Base-by-base conservation (phyloP, 2,329 filamentous ascomycete genomes). In the Hymenoscyphus scutula region DNA sequence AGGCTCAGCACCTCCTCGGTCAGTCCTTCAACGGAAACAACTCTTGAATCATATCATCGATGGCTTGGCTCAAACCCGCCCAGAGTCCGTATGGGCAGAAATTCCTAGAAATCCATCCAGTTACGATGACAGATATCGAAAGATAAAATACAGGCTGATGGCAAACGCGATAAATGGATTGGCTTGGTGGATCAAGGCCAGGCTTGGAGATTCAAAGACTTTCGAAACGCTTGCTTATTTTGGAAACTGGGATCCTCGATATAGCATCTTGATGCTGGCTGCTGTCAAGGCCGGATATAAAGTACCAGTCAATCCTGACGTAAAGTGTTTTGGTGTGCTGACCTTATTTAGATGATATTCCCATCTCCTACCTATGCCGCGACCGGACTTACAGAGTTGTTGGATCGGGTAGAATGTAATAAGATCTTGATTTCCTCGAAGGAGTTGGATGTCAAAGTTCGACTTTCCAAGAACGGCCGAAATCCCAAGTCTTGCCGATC, bases 201-300 rank as follows among this genome's bases (percentile, higher is more conserved):
- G 41, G 7, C 3, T 67, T 27, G 64, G 62, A 30, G n/a, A 15
- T 32, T 37, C 48, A 27, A 23, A 61, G 25, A 54, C 37, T 13
- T 76, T 76, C 56, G 76, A 75, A 0, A 80, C 77, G 0, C 72
- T 81, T 37, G 76, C 78, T 1, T 82, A 79, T 66, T 76, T 81
- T 59, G 80, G 79, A 0, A 13, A 29, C 15, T 37, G 34, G 27
- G 58, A 60, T 34, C 48, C 34, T 27, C 45, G 58, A 29, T 60
- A 55, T 29, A 41, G 15, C 29, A 32, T 41, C 19, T 38, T 60
- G 19, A 27, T 60, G 29, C 37, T 60, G 30, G 58, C 45, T 27
- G 58, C 48, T 17, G 51, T 60, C 29, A 60, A 60, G 23, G 48
- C 48, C 25, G 58, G 58, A 23, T 60, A 60, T 30, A 60, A 60